Percentiles rank a stretch among this genome's conserved stretches.
Evolutionary conservation across 345 rosid species (phyloP).

Genomic region (Draba incana): DNA sequence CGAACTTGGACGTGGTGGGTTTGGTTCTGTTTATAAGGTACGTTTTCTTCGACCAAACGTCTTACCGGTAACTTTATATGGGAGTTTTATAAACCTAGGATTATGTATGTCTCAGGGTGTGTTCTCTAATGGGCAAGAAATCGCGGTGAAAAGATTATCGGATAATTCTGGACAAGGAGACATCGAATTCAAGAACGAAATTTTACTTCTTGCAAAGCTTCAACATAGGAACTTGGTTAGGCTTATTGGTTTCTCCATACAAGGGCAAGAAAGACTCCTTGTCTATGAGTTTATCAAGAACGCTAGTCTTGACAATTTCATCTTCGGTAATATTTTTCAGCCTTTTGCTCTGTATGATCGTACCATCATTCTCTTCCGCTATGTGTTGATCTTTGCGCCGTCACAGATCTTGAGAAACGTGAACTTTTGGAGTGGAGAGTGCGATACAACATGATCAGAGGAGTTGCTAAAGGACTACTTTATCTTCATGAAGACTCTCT

Average conservation of each 20-base stretch:
- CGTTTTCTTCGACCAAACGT: not conserved
- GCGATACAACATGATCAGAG: constrained; percentile 30
- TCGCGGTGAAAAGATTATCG: constrained; percentile 44
- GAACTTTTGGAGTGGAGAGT: constrained; percentile 20
- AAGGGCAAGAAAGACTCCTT: constrained; percentile 42
- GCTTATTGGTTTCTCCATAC: constrained; percentile 39
- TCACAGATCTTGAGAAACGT: constrained; percentile 26
- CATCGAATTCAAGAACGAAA: constrained; percentile 38
- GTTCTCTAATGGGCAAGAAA: constrained; percentile 41
- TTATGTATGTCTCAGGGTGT: constrained; percentile 42
- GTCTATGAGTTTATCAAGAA: constrained; percentile 43
- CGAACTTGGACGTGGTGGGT: constrained; percentile 65
- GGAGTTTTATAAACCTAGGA: not conserved
- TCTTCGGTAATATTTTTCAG: not conserved
- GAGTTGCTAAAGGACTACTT: constrained; percentile 37
- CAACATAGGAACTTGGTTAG: constrained; percentile 51
- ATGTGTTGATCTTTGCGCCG: not conserved
- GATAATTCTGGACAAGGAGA: not conserved
- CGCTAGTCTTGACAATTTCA: not conserved
- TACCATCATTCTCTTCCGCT: not conserved
- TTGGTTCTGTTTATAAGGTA: constrained; percentile 63
- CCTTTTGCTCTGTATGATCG: too few species aligned
- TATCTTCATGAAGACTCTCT: constrained; percentile 51
- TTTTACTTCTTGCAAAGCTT: constrained; percentile 43
- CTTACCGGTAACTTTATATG: not conserved